Base-by-base conservation (phyloP, 1,139 yeast species). In the Yamadazyma dushanensis region DNA sequence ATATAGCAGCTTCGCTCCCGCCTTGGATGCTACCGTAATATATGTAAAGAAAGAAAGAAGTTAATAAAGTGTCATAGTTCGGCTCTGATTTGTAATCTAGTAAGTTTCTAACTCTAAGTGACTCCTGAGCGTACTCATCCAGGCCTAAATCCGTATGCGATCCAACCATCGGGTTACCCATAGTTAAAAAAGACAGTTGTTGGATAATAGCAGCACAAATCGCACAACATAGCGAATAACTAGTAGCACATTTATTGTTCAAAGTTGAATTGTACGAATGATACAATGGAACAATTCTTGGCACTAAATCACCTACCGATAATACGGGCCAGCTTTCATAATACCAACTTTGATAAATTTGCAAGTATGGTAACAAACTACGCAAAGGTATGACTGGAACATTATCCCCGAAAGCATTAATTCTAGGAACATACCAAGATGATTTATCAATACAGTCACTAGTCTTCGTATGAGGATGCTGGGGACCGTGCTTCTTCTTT, bases 271-370 rank as follows among this genome's bases (percentile, higher is more conserved):
- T 44, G 20, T 44, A 32, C 26, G 57, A 50, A 13, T 51, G 51
- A 35, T 49, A 48, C 16, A 32, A 37, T 26, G 40, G 48, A 17
- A 47, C 46, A 8, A 47, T 46, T 31, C 50, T 37, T n/a, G 52
- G 41, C 8, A 51, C 61, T 27, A 67, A 50, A 31, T 63, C 64
- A 1, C 66, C 64, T 18, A 61, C 59, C 11, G 64, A 57, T 7
- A 66, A 51, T 14, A 66, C 69, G 5, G 73, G 73, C 70, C 71
- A 67, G 11, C 63, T 61, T 4, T 70, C 69, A 43, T 66, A 66
- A 42, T 56, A 66, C 69, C 70, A 66, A 3, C 66, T 62, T 44
- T 66, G 72, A 46, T 59, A 67, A 7, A 64, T 51, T 35, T 65
- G 68, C 16, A 66, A 49, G 32, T 63, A 59, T 8, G 66, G 66